A percentile compares a stretch with the other conserved stretches of the same genome.
phyloP scores from a whole-genome alignment of 208 protist species.

The Entamoeba histolytica region DNA sequence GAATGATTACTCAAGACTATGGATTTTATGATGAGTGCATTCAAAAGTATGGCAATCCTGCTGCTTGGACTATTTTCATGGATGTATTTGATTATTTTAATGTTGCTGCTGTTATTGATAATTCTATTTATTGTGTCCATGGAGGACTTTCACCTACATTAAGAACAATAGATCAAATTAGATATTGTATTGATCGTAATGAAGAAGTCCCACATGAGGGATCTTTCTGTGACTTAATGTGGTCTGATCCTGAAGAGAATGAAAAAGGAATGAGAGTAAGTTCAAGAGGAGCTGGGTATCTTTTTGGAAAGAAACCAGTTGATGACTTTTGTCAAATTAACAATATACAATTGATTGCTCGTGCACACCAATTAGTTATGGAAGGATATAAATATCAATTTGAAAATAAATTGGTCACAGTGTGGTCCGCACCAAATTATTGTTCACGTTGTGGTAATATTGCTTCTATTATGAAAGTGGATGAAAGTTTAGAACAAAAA shows the following conservation, averaged over 20 bases:
- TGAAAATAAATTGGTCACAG: conserved; percentile 59
- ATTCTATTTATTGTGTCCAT: conserved; percentile 78
- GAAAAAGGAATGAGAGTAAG: conserved; percentile 77
- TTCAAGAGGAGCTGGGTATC: conserved; percentile 86
- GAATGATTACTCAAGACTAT: conserved; percentile 89
- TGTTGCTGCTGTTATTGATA: conserved; percentile 77
- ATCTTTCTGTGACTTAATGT: conserved; percentile 90
- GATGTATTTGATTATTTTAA: conserved; percentile 88
- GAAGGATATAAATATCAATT: conserved; percentile 75
- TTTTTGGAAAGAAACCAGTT: conserved; percentile 91
- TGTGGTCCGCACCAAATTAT: conserved; percentile 24
- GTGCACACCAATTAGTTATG: conserved; percentile 75
- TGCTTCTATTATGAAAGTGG: not conserved
- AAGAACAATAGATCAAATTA: conserved; percentile 71
- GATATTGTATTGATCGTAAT: not conserved
- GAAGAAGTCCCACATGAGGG: conserved; percentile 85
- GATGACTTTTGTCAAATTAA: conserved; percentile 17
- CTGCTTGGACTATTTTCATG: conserved; percentile 72
- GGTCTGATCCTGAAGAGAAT: conserved; percentile 80
- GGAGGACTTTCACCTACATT: conserved; percentile 67
- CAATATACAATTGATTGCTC: conserved; percentile 2
- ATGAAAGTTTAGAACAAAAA: not conserved
- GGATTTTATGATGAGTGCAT: conserved; percentile 96
- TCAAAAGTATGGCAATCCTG: conserved; percentile 68
- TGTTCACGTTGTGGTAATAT: conserved; percentile 36